These are phyloP conservation scores for Rhodofomes roseus DNA, from an alignment of 1,284 basidiomycete genomes.

Conservation along the genomic window DNA sequence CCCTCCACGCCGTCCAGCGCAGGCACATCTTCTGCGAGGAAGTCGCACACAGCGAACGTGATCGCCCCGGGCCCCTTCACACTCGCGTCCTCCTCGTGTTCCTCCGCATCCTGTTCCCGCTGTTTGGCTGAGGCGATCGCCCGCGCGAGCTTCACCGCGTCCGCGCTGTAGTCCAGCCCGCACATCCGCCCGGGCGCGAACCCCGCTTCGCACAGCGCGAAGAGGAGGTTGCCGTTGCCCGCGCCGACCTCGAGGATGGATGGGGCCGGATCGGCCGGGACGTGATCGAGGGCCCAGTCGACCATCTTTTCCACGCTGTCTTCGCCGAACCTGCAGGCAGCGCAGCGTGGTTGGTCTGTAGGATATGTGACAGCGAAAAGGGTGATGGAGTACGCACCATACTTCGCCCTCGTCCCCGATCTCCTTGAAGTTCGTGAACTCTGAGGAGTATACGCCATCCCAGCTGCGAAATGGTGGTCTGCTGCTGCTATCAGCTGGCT, in stretches of 20 bases:
- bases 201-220: constrained; percentile 67
- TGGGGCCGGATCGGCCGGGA: constrained; percentile 44
- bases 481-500: neutral
- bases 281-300: constrained; percentile 53
- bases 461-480: constrained; percentile 42
- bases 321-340: constrained; percentile 69
- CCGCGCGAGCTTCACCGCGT: constrained; percentile 61
- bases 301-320: constrained; percentile 83
- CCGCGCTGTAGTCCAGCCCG: constrained; percentile 83
- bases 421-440: constrained; percentile 75
- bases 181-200: constrained; percentile 51
- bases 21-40: constrained; percentile 46
- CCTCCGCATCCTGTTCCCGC: constrained; percentile 1
- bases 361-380: neutral
- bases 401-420: constrained; percentile 87
- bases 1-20: constrained; percentile 12
- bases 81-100: constrained; percentile 6
- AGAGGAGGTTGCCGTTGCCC: constrained; percentile 83
- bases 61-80: constrained; percentile 31
- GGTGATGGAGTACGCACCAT: constrained; percentile 50
- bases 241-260: constrained; percentile 74
- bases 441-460: constrained; percentile 69
- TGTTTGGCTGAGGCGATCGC: constrained; percentile 47
- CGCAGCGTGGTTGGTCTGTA: neutral
- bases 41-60: constrained; percentile 55